Evolutionary conservation across 331 rosid species (phyloP).

Genomic region (Arachis monticola): DNA sequence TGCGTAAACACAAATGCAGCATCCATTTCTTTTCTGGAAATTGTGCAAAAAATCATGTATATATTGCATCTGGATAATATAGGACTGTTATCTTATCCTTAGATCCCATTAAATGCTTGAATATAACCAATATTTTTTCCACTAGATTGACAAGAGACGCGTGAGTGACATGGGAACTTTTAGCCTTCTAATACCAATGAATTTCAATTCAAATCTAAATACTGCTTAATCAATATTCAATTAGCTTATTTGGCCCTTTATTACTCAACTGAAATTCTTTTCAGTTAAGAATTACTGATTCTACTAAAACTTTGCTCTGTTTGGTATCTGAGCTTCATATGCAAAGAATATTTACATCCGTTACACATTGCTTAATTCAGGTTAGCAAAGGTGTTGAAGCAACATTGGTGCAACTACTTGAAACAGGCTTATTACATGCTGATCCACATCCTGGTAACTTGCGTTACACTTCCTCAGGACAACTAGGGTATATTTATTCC

Average conservation of each 20-base stretch:
- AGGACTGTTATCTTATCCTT: slow-evolving; percentile 8
- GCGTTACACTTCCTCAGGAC: slow-evolving; percentile 86
- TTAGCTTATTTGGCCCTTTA: slow-evolving; percentile 32
- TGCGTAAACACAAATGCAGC: slow-evolving; percentile 42
- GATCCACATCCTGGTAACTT: slow-evolving; percentile 99
- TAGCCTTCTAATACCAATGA: slow-evolving; percentile 18
- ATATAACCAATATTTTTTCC: slow-evolving; percentile 14
- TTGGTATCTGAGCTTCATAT: slow-evolving; percentile 22
- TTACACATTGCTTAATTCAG: slow-evolving; percentile 50
- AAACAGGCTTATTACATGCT: slow-evolving; percentile 96
- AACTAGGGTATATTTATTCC: slow-evolving; percentile 68
- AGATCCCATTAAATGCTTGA: slow-evolving; percentile 4
- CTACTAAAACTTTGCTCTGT: slow-evolving; percentile 16
- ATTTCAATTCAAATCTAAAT: slow-evolving; percentile 26
- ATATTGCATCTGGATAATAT: slow-evolving; percentile 20
- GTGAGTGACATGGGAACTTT: slow-evolving; percentile 14
- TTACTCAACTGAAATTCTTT: slow-evolving; percentile 23
- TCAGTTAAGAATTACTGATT: slow-evolving; percentile 17
- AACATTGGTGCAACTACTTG: slow-evolving; percentile 88
- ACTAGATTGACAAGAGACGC: slow-evolving; percentile 18
- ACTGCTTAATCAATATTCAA: slow-evolving; percentile 22
- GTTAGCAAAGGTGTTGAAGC: slow-evolving; percentile 95
- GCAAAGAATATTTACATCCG: slow-evolving; percentile 23
- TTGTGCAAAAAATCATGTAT: slow-evolving; percentile 16
- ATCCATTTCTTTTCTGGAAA: slow-evolving; percentile 23